phyloP scores from a whole-genome alignment of 345 rosid species.

The Ceriops tagal region DNA sequence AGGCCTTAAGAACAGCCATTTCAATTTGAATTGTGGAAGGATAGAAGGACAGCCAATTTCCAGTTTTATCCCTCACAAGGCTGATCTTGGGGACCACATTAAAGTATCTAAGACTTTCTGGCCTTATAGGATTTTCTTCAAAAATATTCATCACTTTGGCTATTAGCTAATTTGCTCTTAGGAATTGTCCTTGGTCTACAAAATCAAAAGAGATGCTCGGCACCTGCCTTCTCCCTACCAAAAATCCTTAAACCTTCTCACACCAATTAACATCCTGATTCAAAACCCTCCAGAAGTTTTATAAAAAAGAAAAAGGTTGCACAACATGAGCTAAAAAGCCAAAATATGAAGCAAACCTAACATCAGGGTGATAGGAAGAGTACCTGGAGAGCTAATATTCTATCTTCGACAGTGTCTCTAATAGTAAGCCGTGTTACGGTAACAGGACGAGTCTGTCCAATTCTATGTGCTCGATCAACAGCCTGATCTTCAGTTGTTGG shows the following conservation, averaged over 20 bases:
- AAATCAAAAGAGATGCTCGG: too few relatives aligned
- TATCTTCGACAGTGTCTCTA: slow-evolving; percentile 80
- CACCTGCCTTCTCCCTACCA: too few relatives aligned
- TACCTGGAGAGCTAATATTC: slow-evolving; percentile 89
- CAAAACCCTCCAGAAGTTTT: background rate
- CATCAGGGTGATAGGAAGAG: slow-evolving; percentile 3
- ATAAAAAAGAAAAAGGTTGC: background rate
- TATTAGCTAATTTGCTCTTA: too few relatives aligned
- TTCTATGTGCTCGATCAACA: slow-evolving; percentile 93
- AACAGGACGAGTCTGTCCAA: slow-evolving; percentile 95
- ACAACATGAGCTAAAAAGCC: background rate
- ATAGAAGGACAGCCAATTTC: too few relatives aligned
- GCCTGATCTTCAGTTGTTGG: slow-evolving; percentile 98
- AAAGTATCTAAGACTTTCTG: too few relatives aligned
- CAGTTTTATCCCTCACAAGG: too few relatives aligned
- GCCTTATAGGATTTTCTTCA: too few relatives aligned
- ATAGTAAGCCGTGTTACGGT: slow-evolving; percentile 86
- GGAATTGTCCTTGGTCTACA: too few relatives aligned
- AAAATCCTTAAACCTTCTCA: background rate
- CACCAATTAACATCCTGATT: background rate
- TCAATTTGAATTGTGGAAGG: too few relatives aligned
- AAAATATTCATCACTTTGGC: too few relatives aligned
- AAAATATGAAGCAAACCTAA: background rate
- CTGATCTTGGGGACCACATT: too few relatives aligned
- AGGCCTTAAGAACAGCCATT: too few relatives aligned